Evolutionary conservation across 176 grass and related monocot genomes (phyloP).

Genomic region (Alloteropsis semialata): DNA sequence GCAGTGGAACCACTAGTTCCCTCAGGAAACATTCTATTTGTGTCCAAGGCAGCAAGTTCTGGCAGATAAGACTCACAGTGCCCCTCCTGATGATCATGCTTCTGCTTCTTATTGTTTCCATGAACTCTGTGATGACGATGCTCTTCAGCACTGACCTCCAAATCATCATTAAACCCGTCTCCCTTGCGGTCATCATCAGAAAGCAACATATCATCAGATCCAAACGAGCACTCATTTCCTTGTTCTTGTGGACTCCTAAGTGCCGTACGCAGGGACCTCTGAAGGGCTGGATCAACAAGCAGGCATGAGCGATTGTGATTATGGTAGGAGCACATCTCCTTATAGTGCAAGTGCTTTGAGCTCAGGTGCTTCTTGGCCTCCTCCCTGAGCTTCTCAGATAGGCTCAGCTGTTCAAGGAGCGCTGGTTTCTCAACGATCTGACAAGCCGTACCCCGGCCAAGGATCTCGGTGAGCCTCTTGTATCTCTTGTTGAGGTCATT

Average conservation of each 20-base stretch:
- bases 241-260: conserved; percentile 46
- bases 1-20: conserved; percentile 8
- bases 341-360: conserved; percentile 73
- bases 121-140: conserved; percentile 9
- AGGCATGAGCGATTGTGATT: conserved; percentile 58
- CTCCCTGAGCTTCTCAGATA: conserved; percentile 59
- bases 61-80: conserved; percentile 36
- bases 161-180: conserved; percentile 28
- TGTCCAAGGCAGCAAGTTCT: conserved; percentile 36
- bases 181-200: conserved; percentile 51
- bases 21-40: conserved; percentile 33
- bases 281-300: conserved; percentile 49
- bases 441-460: conserved; percentile 79
- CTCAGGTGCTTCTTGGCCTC: conserved; percentile 60
- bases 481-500: conserved; percentile 98
- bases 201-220: conserved; percentile 32
- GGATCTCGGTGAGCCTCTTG: conserved; percentile 86
- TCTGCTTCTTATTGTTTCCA: conserved; percentile 23
- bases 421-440: conserved; percentile 65
- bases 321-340: conserved; percentile 92
- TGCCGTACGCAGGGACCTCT: conserved; percentile 41
- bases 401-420: conserved; percentile 55
- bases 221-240: conserved; percentile 30
- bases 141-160: conserved; percentile 32
- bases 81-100: conserved; percentile 24